Evolutionary conservation across 169 alveolate genomes (phyloP).

Genomic region (Cryptosporidium baileyi): DNA sequence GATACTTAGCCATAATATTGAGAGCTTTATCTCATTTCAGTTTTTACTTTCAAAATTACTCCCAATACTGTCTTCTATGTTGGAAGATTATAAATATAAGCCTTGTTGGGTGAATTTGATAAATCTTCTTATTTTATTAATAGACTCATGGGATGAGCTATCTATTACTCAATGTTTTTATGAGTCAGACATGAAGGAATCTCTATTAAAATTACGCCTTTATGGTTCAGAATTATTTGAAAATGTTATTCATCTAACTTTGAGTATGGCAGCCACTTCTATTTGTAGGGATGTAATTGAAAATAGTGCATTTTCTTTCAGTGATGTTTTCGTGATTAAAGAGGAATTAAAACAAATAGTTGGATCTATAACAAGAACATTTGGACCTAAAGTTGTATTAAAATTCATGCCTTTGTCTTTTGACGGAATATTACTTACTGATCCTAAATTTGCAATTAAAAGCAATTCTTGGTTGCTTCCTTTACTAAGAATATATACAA

Average conservation of each 20-base stretch:
- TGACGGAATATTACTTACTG: conserved; percentile 1
- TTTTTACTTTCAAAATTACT: background rate
- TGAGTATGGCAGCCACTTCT: conserved; percentile 47
- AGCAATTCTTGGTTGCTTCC: conserved; percentile 68
- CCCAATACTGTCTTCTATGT: conserved; percentile 2
- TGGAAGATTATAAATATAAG: conserved; percentile 51
- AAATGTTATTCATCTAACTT: background rate
- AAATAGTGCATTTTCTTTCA: background rate
- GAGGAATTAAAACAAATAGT: conserved; percentile 37
- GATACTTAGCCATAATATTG: background rate
- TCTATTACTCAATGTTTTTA: background rate
- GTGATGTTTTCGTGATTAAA: conserved; percentile 8
- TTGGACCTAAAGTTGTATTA: conserved; percentile 30
- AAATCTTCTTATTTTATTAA: background rate
- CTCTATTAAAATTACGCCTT: background rate
- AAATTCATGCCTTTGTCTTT: conserved; percentile 19
- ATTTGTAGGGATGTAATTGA: conserved; percentile 8
- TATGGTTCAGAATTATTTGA: background rate
- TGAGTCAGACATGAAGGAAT: background rate
- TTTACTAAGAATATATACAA: conserved; percentile 37
- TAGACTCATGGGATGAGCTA: conserved; percentile 61
- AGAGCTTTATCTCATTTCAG: background rate
- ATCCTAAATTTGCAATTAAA: conserved; percentile 28
- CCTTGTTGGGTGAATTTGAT: background rate
- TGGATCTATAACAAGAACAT: conserved; percentile 48